phyloP scores from a whole-genome alignment of 345 rosid species.

The Mallotus nudiflorus region DNA sequence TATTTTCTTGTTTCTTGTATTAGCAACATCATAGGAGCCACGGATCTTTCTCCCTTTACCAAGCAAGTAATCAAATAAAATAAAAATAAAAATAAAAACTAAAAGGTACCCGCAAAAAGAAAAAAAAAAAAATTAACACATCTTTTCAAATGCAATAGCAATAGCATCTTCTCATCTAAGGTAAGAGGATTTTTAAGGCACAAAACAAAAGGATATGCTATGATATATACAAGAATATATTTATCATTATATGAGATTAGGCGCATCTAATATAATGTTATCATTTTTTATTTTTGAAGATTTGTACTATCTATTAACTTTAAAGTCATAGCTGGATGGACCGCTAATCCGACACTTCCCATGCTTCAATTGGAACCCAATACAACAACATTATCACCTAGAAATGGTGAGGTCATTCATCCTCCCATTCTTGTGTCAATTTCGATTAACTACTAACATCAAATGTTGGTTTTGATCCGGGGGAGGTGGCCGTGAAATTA shows the following conservation, averaged over 20 bases:
- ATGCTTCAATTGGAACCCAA: not conserved
- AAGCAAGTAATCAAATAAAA: constrained; percentile 18
- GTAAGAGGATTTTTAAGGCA: not conserved
- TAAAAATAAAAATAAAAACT: not conserved
- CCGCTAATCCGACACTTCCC: constrained; percentile 2
- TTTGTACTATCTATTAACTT: not conserved
- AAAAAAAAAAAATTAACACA: too few species aligned
- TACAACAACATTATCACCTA: too few species aligned
- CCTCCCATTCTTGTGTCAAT: not conserved
- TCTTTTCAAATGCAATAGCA: constrained; percentile 16
- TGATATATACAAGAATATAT: not conserved
- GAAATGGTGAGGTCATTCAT: not conserved
- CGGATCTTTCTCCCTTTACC: constrained; percentile 20
- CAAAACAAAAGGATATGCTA: not conserved
- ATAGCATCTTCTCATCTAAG: not conserved
- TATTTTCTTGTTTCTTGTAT: constrained; percentile 21
- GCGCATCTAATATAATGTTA: not conserved
- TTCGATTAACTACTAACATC: not conserved
- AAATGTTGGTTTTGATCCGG: constrained; percentile 3
- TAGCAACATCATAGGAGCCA: constrained; percentile 10
- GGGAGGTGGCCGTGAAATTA: not conserved
- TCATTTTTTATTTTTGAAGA: not conserved
- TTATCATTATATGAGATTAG: not conserved
- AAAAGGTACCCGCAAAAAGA: too few species aligned
- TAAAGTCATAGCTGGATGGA: constrained; percentile 1